Evolutionary conservation across 164 flowering plant species (phyloP), one percentile per base, ranked within the genome.

Genomic region (Macadamia integrifolia): DNA sequence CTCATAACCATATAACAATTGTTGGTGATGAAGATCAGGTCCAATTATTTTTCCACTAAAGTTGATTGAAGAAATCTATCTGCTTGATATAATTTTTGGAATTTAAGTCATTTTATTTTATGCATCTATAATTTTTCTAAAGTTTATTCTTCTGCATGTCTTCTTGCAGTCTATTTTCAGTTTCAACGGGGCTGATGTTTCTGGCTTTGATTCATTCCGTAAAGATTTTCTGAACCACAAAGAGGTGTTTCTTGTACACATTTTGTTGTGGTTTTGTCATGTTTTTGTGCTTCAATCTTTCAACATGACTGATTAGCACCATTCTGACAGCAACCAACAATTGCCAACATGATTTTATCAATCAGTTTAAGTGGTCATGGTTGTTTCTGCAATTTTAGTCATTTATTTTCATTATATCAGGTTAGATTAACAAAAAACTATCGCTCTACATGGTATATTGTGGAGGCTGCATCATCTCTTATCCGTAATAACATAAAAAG

Each of bases 11-110:
- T 66, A 77, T 93, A 67, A 93, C 98, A 65, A 80, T 93, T 77
- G 88, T 93, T 78, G 98, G 98, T 62, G 98, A 93, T 85, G 98
- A 93, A 72, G 98, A 93, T 75, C 98, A 93, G 92, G 98, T 89
- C 63, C 61, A 69, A 23, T 15, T 44, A 68, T 6, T n/a, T 66
- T n/a, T 62, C 62, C 9, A 5, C 52, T 13, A 43, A 60, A 29
- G 11, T 35, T 31, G 18, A 49, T 52, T 30, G 15, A 66, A 49
- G 29, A 11, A 11, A 31, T 53, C 3, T 35, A 53, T 12, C 49
- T 49, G 65, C 29, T 30, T 8, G 15, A 14, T 28, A 10, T 17
- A 13, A 40, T 13, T 32, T 61, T 28, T 58, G 58, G 55, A 35
- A 35, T 9, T 14, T 35, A 18, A 9, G 40, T 43, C 9, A 44